These are phyloP conservation scores for Corchorus olitorius DNA, from an alignment of 345 rosid genomes.

Conservation along the genomic window DNA sequence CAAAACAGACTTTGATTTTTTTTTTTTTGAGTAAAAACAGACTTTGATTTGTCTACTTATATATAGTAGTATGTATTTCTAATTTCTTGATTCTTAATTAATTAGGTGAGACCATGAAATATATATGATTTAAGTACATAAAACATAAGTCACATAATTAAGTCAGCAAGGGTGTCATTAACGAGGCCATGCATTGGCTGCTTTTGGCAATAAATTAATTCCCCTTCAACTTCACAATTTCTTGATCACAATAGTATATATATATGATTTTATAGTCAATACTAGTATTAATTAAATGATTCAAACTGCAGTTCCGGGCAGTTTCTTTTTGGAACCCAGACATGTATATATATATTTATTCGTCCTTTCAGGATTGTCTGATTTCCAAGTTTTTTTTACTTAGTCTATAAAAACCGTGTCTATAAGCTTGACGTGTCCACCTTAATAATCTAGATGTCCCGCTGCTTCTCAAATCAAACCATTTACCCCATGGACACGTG, in stretches of 20 bases:
- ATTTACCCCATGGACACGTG: constrained; percentile 9
- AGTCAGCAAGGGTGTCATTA: constrained; percentile 5
- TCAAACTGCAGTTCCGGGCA: constrained; percentile 18
- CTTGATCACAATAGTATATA: neutral
- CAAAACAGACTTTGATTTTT: neutral
- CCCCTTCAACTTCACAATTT: neutral
- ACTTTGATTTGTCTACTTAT: neutral
- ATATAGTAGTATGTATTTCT: neutral
- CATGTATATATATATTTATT: neutral
- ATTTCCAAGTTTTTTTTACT: neutral
- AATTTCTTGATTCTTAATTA: neutral
- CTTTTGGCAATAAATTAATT: neutral
- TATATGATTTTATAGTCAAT: neutral
- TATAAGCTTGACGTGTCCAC: constrained; percentile 18
- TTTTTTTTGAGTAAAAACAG: neutral
- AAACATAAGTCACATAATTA: neutral
- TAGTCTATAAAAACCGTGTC: neutral
- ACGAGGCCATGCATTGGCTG: neutral
- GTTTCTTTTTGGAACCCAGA: constrained; percentile 20
- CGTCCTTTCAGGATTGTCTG: neutral
- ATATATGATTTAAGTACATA: neutral
- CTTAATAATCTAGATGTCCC: neutral
- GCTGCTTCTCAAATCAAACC: neutral
- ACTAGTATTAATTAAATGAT: neutral
- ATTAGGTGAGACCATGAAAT: neutral